Base-by-base conservation (phyloP, 495 filamentous ascomycete species). In the Glonium stellatum region DNA sequence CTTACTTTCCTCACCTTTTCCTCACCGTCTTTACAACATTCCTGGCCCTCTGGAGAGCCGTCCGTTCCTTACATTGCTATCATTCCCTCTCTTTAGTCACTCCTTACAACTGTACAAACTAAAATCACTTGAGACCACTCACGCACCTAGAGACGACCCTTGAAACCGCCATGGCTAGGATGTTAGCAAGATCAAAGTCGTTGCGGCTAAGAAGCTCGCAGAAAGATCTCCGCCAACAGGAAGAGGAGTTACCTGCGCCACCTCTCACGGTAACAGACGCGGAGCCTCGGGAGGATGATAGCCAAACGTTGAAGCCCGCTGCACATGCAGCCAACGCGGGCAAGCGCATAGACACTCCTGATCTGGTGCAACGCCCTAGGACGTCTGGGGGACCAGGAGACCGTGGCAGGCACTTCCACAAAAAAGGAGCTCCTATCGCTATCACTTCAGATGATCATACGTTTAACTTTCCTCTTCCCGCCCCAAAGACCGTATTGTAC, bases 41-140 rank as follows among this genome's bases (percentile, higher is more conserved):
- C 64, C 41, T 65, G 67, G 76, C 67, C 73, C 75, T 79, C 75
- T 73, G 76, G 77, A 78, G 79, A 74, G 74, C 73, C 67, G 71
- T 78, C 74, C 76, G 66, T 71, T 77, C 73, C 47, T 76, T 79
- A 71, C 36, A 55, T 37, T 49, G 22, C 23, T n/a, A 19, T 52
- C 59, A 23, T 23, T 55, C 34, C 34, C 47, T 47, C 31, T 54
- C 55, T 50, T 65, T 57, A 34, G 53, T 34, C 57, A 34, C 50
- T 64, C 61, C 58, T 69, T 70, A 53, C 37, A 50, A 49, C 18
- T 22, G 27, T 57, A 54, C 23, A 15, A 44, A 27, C 13, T 34
- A 59, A 21, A 53, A 12, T 34, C 13, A 48, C 49, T 50, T 64
- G 65, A 67, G 54, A 64, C 65, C 54, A 57, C 11, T 58, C 61